Conservation (phyloP, 2,329 filamentous ascomycete genomes). For the Cladorrhinum sp. region DNA sequence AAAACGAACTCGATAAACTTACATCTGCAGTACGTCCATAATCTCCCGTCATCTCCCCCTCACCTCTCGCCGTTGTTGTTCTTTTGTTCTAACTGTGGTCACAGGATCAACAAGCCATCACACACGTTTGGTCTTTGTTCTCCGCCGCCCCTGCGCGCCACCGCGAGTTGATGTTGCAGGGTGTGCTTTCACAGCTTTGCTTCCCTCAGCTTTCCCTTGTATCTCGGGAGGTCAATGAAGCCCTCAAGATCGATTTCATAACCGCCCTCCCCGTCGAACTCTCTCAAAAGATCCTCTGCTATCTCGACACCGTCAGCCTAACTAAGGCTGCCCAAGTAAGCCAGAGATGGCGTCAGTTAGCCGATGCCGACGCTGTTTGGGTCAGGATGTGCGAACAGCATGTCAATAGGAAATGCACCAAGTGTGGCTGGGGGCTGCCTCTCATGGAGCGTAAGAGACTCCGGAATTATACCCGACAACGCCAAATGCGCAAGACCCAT, state of each 20-base stretch:
- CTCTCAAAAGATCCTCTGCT: constrained; percentile 88
- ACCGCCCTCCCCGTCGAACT: constrained; percentile 85
- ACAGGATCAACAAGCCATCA: constrained; percentile 85
- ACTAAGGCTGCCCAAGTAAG: constrained; percentile 97
- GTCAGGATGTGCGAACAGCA: constrained; percentile 98
- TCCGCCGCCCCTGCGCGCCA: constrained; percentile 93
- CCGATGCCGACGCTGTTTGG: constrained; percentile 98
- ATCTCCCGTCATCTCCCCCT: not conserved
- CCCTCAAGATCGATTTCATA: constrained; percentile 97
- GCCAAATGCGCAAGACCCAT: constrained; percentile 55
- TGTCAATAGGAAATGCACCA: constrained; percentile 88
- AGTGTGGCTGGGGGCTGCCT: constrained; percentile 93
- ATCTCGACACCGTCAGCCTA: constrained; percentile 87
- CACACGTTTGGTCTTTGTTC: constrained; percentile 96
- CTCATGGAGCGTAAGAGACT: constrained; percentile 84
- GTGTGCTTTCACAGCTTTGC: constrained; percentile 93
- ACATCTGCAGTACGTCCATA: constrained; percentile 47
- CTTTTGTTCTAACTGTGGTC: not conserved
- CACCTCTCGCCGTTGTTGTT: not conserved
- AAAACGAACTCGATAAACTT: constrained; percentile 48
- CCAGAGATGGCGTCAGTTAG: constrained; percentile 78
- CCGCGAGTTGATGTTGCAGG: constrained; percentile 92
- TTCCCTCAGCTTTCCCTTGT: constrained; percentile 95
- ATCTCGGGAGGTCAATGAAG: constrained; percentile 83
- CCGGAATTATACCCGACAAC: constrained; percentile 81